Evolutionary conservation across 441 rosid species (phyloP).

Genomic region (Omphalea diandra): DNA sequence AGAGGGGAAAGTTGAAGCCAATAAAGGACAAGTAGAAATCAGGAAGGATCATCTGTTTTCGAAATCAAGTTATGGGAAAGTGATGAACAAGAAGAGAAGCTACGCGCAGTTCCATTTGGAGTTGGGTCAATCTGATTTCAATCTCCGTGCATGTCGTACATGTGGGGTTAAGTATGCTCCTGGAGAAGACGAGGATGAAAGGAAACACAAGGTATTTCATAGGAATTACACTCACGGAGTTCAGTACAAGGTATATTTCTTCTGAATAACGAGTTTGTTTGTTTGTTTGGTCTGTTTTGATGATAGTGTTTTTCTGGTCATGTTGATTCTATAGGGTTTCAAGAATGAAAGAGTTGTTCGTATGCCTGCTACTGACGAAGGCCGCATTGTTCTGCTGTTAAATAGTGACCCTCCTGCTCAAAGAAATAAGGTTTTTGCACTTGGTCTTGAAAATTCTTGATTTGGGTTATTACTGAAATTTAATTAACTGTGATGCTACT

Average conservation of each 20-base stretch:
- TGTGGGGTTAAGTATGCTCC: conserved; percentile 72
- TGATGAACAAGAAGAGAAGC: conserved; percentile 66
- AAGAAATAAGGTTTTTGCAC: conserved; percentile 56
- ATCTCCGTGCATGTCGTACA: conserved; percentile 50
- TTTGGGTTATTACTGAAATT: not conserved
- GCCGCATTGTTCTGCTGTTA: conserved; percentile 53
- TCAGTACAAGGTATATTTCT: conserved; percentile 56
- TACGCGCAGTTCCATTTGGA: conserved; percentile 80
- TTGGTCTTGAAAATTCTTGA: not conserved
- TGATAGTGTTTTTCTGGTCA: conserved; percentile 7
- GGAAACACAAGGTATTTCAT: conserved; percentile 59
- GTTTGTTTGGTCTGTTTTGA: conserved; percentile 8
- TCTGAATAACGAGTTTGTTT: too few relatives aligned
- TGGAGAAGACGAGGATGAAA: conserved; percentile 76
- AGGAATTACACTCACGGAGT: conserved; percentile 62
- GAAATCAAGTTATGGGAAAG: conserved; percentile 25
- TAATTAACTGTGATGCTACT: conserved; percentile 2
- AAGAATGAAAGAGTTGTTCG: conserved; percentile 55
- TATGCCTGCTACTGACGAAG: conserved; percentile 29
- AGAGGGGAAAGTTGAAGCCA: conserved; percentile 23
- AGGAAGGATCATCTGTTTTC: too few relatives aligned
- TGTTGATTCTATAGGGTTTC: conserved; percentile 51
- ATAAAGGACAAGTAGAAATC: conserved; percentile 26
- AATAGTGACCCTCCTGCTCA: conserved; percentile 57
- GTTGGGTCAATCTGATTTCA: conserved; percentile 88